A percentile compares a stretch with the other conserved stretches of the same genome.
Evolutionary conservation across 768 basidiomycete genomes (phyloP).

Genomic region (Sutorius australiensis): DNA sequence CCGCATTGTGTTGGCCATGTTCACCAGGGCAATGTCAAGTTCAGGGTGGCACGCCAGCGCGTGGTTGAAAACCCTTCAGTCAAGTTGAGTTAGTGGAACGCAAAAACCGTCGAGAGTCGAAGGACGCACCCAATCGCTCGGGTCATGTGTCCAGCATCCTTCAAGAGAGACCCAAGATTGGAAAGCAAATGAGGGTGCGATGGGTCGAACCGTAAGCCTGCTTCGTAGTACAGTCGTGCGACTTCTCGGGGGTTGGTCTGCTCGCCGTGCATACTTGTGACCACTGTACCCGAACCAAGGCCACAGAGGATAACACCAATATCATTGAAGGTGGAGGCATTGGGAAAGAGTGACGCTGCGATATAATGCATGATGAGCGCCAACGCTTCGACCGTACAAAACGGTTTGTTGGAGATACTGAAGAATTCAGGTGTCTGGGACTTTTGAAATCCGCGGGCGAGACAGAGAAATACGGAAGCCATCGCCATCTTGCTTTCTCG

Average conservation of each 20-base stretch:
- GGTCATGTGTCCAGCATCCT: constrained; percentile 42
- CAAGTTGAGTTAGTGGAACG: constrained; percentile 3
- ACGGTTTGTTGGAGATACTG: constrained; percentile 23
- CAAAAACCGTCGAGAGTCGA: neutral
- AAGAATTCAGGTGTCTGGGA: constrained; percentile 24
- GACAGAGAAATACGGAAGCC: constrained; percentile 40
- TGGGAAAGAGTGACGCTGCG: constrained; percentile 41
- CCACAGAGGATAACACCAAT: constrained; percentile 46
- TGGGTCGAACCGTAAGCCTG: constrained; percentile 42
- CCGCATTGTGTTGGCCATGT: constrained; percentile 49
- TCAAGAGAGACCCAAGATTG: constrained; percentile 48
- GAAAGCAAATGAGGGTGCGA: constrained; percentile 48
- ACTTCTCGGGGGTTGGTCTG: constrained; percentile 32
- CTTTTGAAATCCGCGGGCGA: constrained; percentile 43
- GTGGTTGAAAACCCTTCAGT: constrained; percentile 36
- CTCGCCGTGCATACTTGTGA: constrained; percentile 18
- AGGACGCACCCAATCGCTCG: constrained; percentile 40
- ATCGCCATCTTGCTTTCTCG: constrained; percentile 32
- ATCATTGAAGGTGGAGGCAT: constrained; percentile 47
- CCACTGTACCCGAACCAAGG: constrained; percentile 23
- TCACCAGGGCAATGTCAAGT: constrained; percentile 49
- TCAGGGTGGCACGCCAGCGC: constrained; percentile 41
- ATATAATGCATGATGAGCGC: constrained; percentile 47
- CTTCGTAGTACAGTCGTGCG: constrained; percentile 43
- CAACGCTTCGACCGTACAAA: constrained; percentile 35